Evolutionary conservation across 164 flowering plant genomes (phyloP).

Genomic region (Vitis rupestris): DNA sequence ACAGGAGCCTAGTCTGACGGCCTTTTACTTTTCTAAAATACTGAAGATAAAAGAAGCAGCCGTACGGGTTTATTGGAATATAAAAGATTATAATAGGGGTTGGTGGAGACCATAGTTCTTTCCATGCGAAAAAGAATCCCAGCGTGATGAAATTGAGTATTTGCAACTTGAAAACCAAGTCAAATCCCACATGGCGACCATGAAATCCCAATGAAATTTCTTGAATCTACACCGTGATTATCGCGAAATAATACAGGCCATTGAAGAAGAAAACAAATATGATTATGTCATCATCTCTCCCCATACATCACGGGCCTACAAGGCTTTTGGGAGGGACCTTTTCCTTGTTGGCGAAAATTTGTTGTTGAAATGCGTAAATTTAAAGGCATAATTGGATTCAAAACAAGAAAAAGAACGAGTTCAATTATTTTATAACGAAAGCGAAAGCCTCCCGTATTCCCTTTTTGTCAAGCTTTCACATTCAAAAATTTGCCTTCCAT

Average conservation of each 20-base stretch:
- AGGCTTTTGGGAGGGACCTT: not conserved
- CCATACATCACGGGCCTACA: conserved; percentile 4
- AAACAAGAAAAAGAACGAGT: not conserved
- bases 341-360: no score
- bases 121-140: not conserved
- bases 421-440: conserved; percentile 1
- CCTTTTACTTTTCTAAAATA: not conserved
- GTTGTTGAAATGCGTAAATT: no score
- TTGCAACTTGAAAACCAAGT: not conserved
- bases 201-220: not conserved
- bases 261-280: not conserved
- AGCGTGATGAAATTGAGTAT: not conserved
- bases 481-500: conserved; percentile 14
- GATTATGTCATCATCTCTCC: conserved; percentile 6
- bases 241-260: conserved; percentile 6
- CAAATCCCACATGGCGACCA: conserved; percentile 6
- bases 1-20: not conserved
- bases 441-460: conserved; percentile 3
- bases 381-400: no score
- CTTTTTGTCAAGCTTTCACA: conserved; percentile 4
- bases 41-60: not conserved
- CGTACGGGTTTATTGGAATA: not conserved
- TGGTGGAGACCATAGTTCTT: no score
- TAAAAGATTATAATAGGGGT: no score
- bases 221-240: conserved; percentile 25